Evolutionary conservation across 306 rosid species (phyloP).

Genomic region (Hylodesmum podocarpum): DNA sequence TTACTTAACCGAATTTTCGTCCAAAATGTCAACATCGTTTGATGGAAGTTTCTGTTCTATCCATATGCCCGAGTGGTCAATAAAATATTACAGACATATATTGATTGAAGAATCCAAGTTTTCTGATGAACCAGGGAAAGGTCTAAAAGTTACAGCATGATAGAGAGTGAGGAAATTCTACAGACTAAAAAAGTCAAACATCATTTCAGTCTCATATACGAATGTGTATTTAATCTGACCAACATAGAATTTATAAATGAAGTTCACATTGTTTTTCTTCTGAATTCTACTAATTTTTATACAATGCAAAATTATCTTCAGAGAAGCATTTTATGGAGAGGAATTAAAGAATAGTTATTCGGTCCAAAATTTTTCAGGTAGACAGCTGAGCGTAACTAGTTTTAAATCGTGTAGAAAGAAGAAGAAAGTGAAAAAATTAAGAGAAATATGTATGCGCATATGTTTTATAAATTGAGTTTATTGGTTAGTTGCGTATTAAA

Average conservation of each 20-base stretch:
- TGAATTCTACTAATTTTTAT: neutral
- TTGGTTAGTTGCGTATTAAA: no score
- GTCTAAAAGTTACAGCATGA: constrained; percentile 31
- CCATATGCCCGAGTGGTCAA: neutral
- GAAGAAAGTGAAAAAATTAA: no score
- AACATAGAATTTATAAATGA: neutral
- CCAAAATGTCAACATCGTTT: neutral
- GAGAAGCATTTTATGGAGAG: neutral
- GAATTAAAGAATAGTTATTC: neutral
- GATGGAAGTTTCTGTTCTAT: neutral
- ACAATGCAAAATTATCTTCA: constrained; percentile 8
- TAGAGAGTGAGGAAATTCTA: constrained; percentile 25
- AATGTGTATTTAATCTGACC: neutral
- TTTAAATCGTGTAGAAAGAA: no score
- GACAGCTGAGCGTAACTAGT: no score
- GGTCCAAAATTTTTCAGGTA: neutral
- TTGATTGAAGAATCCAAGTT: constrained; percentile 47
- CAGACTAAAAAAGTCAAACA: neutral
- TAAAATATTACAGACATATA: constrained; percentile 37
- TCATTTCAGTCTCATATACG: constrained; percentile 13
- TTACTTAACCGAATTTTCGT: neutral
- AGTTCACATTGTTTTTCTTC: neutral
- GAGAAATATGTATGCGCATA: no score
- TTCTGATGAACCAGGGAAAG: constrained; percentile 32
- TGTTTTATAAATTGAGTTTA: no score